Evolutionary conservation across 345 rosid species (phyloP).

Genomic region (Acer negundo): DNA sequence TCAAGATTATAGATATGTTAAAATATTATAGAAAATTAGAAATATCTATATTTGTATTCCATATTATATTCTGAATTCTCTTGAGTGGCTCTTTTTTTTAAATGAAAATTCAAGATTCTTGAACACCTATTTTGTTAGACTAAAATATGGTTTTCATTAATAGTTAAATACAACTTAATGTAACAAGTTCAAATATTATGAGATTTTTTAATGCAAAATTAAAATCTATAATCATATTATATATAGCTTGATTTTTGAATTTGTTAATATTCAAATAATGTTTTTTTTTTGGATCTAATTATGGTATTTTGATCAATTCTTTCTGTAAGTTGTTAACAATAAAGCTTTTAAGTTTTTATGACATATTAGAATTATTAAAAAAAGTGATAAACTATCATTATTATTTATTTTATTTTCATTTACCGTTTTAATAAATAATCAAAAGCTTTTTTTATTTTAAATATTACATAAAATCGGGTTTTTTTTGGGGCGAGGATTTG

Average conservation of each 20-base stretch:
- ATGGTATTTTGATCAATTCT: background rate
- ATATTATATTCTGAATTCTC: background rate
- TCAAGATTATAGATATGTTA: background rate
- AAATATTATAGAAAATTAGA: too few relatives aligned
- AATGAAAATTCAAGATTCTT: background rate
- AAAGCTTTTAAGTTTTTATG: background rate
- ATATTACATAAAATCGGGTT: too few relatives aligned
- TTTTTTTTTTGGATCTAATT: background rate
- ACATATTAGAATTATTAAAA: too few relatives aligned
- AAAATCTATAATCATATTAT: background rate
- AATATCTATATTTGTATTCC: background rate
- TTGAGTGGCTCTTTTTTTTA: background rate
- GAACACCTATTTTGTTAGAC: background rate
- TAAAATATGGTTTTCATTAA: too few relatives aligned
- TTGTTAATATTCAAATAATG: too few relatives aligned
- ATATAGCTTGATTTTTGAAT: background rate
- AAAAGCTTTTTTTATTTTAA: too few relatives aligned
- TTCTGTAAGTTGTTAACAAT: background rate
- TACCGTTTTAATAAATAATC: too few relatives aligned
- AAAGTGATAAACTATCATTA: too few relatives aligned
- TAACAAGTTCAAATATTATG: background rate
- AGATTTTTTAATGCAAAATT: too few relatives aligned
- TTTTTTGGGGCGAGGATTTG: too few relatives aligned
- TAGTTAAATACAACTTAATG: background rate
- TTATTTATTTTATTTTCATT: too few relatives aligned